Base-by-base conservation (phyloP, 2,329 filamentous ascomycete species). In the Diaporthe ilicicola region DNA sequence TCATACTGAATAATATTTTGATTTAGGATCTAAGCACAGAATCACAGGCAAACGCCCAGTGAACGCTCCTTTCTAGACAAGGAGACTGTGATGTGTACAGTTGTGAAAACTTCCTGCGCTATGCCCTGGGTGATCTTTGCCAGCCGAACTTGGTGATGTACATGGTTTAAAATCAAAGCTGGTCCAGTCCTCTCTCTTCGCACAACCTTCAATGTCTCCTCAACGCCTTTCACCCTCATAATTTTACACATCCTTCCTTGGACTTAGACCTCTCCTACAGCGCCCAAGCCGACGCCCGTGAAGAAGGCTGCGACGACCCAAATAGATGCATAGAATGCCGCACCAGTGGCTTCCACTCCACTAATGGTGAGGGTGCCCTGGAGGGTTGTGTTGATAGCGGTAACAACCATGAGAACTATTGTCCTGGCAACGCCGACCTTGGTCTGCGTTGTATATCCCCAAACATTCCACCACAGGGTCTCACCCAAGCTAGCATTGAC, bases 381-480 rank as follows among this genome's bases (percentile, higher is more conserved):
- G 50, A 94, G 82, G 70, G 91, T 90, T 0, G 89, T 89, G 77
- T 87, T 87, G 55, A 86, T 78, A 15, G 84, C 87, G 3, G 90
- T 91, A 62, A 91, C 84, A 64, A 88, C 76, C 71, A 88, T 84
- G 59, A 91, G 82, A 7, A 89, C 83, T 19, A 84, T 83, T 0
- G 93, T 94, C 70, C 94, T 88, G 73, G 84, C 84, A 53, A 93
- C 87, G 32, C 92, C 85, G 6, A 90, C 86, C 80, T 91, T 91
- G 17, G 88, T 88, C 79, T 89, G 89, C 24, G 83, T 81, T 15
- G 85, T 87, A 80, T 89, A 92, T 44, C 92, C 92, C 88, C 91
- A 94, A 64, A 94, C 77, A 76, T 95, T 94, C 80, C 89, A 91
- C 76, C 86, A 84, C 39, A 97, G 78, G 2, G 93, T 95, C 80